phyloP scores from a whole-genome alignment of 2,329 filamentous ascomycete genomes.

The Ilyonectria destructans region DNA sequence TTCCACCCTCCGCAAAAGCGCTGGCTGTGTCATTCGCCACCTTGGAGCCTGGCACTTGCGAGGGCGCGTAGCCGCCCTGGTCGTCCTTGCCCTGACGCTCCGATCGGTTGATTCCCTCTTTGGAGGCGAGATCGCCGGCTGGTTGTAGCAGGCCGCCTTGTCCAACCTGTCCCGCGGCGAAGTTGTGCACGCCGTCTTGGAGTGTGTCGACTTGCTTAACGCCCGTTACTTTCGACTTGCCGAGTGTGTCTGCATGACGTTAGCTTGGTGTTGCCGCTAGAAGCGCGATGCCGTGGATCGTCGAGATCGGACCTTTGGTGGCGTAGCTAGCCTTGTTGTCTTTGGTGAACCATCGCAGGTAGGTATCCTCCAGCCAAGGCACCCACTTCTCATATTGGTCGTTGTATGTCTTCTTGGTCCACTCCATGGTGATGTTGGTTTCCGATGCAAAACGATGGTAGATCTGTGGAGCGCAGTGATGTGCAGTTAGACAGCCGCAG shows the following conservation, averaged over 20 bases:
- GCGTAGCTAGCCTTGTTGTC: conserved; percentile 84
- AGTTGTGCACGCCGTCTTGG: conserved; percentile 77
- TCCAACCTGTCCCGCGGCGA: conserved; percentile 76
- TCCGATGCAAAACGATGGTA: neutral
- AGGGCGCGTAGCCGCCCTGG: conserved; percentile 64
- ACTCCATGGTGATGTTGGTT: conserved; percentile 62
- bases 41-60: conserved; percentile 50
- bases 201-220: conserved; percentile 77
- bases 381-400: conserved; percentile 83
- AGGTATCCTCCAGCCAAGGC: conserved; percentile 83
- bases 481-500: neutral
- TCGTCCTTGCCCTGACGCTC: conserved; percentile 78
- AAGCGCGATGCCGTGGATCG: neutral
- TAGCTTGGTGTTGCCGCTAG: neutral
- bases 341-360: conserved; percentile 81
- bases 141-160: conserved; percentile 78
- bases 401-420: conserved; percentile 77
- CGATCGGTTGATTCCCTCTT: conserved; percentile 76
- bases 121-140: conserved; percentile 73
- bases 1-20: conserved; percentile 51
- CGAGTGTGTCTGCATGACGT: conserved; percentile 70
- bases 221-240: conserved; percentile 80
- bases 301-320: conserved; percentile 71
- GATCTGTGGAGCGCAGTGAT: neutral
- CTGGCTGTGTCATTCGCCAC: conserved; percentile 48